Conservation (phyloP, 768 basidiomycete species). For the Tricholoma saponaceum region DNA sequence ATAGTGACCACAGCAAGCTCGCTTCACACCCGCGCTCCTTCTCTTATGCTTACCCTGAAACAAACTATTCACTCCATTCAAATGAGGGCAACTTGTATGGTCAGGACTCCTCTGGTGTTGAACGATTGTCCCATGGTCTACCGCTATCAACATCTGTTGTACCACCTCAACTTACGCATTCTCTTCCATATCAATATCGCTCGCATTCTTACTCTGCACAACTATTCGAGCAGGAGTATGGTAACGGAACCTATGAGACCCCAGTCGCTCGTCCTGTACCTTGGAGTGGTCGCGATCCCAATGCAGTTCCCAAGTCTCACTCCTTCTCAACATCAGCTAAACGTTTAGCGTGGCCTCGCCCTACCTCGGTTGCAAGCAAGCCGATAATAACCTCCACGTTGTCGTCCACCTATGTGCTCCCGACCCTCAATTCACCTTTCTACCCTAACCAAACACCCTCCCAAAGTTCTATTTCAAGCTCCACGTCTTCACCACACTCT, state of each 20-base stretch:
- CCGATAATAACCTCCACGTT: slow-evolving; percentile 16
- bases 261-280: background rate
- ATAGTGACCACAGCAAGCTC: slow-evolving; percentile 20
- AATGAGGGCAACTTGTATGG: background rate
- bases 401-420: slow-evolving; percentile 33
- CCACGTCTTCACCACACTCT: slow-evolving; percentile 22
- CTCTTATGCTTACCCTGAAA: slow-evolving; percentile 14
- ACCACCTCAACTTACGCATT: slow-evolving; percentile 1
- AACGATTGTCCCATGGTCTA: background rate
- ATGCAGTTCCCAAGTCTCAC: background rate
- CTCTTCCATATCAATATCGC: background rate
- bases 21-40: slow-evolving; percentile 8
- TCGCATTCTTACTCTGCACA: slow-evolving; percentile 1
- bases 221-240: background rate
- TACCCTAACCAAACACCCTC: slow-evolving; percentile 38
- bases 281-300: background rate
- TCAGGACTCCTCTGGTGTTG: background rate
- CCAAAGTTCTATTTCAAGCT: slow-evolving; percentile 27
- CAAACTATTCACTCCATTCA: slow-evolving; percentile 19
- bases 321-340: background rate
- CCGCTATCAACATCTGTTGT: background rate
- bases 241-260: background rate
- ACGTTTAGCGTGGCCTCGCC: slow-evolving; percentile 7
- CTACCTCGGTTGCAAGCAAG: slow-evolving; percentile 8
- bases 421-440: slow-evolving; percentile 56